Evolutionary conservation across 169 alveolate species (phyloP).

Genomic region (Cryptosporidium sp.): DNA sequence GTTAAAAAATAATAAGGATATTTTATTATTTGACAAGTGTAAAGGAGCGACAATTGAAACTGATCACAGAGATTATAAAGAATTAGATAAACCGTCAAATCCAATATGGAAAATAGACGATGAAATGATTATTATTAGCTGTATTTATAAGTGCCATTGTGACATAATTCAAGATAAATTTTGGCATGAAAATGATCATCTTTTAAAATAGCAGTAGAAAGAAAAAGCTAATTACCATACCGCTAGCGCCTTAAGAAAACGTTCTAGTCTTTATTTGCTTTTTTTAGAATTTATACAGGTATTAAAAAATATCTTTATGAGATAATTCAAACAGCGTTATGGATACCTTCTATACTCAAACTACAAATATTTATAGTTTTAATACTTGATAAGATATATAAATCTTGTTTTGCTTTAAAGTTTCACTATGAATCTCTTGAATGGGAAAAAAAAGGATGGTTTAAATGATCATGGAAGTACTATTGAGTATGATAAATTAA

Average conservation of each 20-base stretch:
- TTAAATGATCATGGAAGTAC: not conserved
- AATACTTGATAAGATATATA: not conserved
- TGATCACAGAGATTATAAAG: not conserved
- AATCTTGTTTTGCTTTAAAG: not conserved
- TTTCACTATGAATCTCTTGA: not conserved
- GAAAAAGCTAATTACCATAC: not conserved
- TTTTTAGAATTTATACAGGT: not conserved
- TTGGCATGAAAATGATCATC: slow-evolving; percentile 55
- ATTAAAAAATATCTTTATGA: not conserved
- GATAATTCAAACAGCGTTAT: not conserved
- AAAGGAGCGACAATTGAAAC: not conserved
- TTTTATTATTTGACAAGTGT: not conserved
- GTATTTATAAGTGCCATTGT: slow-evolving; percentile 26
- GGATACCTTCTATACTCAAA: not conserved
- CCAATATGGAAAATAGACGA: slow-evolving; percentile 36
- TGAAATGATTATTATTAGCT: slow-evolving; percentile 4
- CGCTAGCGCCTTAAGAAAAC: not conserved
- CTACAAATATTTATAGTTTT: not conserved
- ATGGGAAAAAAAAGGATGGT: not conserved
- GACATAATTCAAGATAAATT: slow-evolving; percentile 62
- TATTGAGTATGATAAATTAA: not conserved
- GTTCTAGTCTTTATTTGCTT: slow-evolving; percentile 14
- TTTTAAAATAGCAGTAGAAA: not conserved
- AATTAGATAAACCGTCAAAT: not conserved
- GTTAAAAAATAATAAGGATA: slow-evolving; percentile 44